Conservation (phyloP, 805 yeast genomes). For the Suhomyces xylopsoci region DNA sequence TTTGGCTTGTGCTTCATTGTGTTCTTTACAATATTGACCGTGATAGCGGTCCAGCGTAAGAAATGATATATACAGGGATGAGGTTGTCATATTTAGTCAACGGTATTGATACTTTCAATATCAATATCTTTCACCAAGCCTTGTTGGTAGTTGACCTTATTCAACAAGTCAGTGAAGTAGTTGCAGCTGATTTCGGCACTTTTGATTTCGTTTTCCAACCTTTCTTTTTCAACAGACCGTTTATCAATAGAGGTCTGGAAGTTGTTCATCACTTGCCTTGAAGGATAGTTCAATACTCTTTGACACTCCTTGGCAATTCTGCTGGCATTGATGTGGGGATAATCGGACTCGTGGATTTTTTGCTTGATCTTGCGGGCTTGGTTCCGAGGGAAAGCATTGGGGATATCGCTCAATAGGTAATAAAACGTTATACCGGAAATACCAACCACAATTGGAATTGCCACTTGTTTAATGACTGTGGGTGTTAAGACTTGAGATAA, state of each 20-base stretch:
- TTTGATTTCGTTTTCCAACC: slow-evolving; percentile 48
- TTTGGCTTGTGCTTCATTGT: slow-evolving; percentile 26
- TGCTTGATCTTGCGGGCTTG: slow-evolving; percentile 66
- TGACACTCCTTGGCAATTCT: slow-evolving; percentile 81
- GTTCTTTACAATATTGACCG: slow-evolving; percentile 17
- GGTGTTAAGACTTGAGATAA: slow-evolving; percentile 35
- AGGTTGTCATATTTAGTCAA: slow-evolving; percentile 25
- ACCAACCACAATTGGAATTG: slow-evolving; percentile 51
- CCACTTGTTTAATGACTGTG: slow-evolving; percentile 43
- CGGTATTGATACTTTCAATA: slow-evolving; percentile 40
- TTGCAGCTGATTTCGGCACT: slow-evolving; percentile 54
- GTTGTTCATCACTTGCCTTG: slow-evolving; percentile 72
- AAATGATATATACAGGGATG: background rate
- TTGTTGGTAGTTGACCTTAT: slow-evolving; percentile 44
- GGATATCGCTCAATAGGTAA: slow-evolving; percentile 75
- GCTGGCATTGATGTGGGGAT: slow-evolving; percentile 71
- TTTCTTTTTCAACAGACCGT: slow-evolving; percentile 55
- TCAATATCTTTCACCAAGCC: slow-evolving; percentile 41
- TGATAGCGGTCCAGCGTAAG: slow-evolving; percentile 27
- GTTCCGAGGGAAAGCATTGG: slow-evolving; percentile 83
- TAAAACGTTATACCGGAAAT: slow-evolving; percentile 53
- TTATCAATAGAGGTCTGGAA: slow-evolving; percentile 66
- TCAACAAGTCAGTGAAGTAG: slow-evolving; percentile 52
- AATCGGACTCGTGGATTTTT: slow-evolving; percentile 66
- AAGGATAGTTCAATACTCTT: slow-evolving; percentile 75